Conservation (phyloP, 306 rosid genomes). For the Rosa lucieae region DNA sequence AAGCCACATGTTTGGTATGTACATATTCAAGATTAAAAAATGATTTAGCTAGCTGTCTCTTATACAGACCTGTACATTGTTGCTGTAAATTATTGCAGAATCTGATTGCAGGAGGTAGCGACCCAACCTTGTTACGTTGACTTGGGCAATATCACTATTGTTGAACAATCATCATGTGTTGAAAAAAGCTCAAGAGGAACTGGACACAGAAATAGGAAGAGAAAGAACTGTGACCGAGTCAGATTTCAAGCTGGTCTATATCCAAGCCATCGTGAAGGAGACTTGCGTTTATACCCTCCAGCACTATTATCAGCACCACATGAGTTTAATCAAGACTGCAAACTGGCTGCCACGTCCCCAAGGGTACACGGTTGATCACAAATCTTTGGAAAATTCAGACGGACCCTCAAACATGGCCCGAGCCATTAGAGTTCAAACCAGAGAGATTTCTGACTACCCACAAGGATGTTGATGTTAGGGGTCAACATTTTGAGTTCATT, state of each 20-base stretch:
- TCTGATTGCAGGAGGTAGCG: slow-evolving; percentile 26
- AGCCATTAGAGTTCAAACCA: slow-evolving; percentile 18
- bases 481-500: slow-evolving; percentile 9
- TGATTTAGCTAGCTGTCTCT: not conserved
- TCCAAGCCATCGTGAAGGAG: slow-evolving; percentile 54
- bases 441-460: slow-evolving; percentile 18
- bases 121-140: slow-evolving; percentile 25
- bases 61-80: too few relatives aligned
- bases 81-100: not conserved
- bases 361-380: not conserved
- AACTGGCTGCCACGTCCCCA: slow-evolving; percentile 36
- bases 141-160: slow-evolving; percentile 30
- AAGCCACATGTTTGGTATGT: slow-evolving; percentile 32
- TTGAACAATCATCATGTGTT: slow-evolving; percentile 20
- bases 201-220: slow-evolving; percentile 25
- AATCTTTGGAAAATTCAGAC: slow-evolving; percentile 26
- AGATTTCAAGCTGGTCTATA: slow-evolving; percentile 42
- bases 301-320: slow-evolving; percentile 39
- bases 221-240: slow-evolving; percentile 7
- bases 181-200: slow-evolving; percentile 24
- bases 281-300: slow-evolving; percentile 49
- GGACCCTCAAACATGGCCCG: slow-evolving; percentile 15
- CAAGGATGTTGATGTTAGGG: slow-evolving; percentile 19
- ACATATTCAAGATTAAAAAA: not conserved
- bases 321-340: slow-evolving; percentile 43